These are phyloP conservation scores for Huntiella abstrusa DNA, from an alignment of 2,329 filamentous ascomycete species.

Conservation along the genomic window DNA sequence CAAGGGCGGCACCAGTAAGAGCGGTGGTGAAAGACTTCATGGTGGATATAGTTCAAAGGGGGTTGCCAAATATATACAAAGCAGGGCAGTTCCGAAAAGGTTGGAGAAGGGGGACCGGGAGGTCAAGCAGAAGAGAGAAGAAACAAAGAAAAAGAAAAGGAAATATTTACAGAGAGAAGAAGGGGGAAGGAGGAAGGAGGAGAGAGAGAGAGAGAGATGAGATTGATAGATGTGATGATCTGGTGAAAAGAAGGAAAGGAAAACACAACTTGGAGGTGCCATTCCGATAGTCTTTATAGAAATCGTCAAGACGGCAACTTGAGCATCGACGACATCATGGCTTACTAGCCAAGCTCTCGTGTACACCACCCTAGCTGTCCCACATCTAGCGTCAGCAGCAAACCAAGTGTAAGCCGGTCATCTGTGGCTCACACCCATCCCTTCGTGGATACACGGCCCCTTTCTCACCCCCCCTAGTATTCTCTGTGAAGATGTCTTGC, in stretches of 20 bases:
- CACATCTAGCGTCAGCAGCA: not conserved
- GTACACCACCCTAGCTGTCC: not conserved
- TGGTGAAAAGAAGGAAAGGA: conserved; percentile 7
- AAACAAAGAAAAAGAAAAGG: not conserved
- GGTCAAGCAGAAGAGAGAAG: not conserved
- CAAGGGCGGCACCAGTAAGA: conserved; percentile 4
- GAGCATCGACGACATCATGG: not conserved
- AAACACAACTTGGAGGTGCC: conserved; percentile 1
- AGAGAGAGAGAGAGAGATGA: conserved; percentile 9
- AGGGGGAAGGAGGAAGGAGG: conserved; percentile 9
- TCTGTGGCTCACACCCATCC: not conserved
- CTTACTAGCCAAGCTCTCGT: not conserved
- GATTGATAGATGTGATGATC: conserved; percentile 8
- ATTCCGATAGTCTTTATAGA: conserved; percentile 8
- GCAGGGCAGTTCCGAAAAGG: not conserved
- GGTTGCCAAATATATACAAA: not conserved
- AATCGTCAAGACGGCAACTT: conserved; percentile 1
- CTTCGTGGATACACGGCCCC: not conserved
- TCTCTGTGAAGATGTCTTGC: too few relatives aligned
- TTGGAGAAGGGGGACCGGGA: not conserved
- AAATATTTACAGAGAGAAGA: not conserved
- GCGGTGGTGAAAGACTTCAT: conserved; percentile 9
- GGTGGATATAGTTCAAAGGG: conserved; percentile 5
- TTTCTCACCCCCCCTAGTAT: not conserved
- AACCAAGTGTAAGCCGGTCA: not conserved